Evolutionary conservation across 73 alveolate species (phyloP).

Genomic region (Symbiodinium natans): DNA sequence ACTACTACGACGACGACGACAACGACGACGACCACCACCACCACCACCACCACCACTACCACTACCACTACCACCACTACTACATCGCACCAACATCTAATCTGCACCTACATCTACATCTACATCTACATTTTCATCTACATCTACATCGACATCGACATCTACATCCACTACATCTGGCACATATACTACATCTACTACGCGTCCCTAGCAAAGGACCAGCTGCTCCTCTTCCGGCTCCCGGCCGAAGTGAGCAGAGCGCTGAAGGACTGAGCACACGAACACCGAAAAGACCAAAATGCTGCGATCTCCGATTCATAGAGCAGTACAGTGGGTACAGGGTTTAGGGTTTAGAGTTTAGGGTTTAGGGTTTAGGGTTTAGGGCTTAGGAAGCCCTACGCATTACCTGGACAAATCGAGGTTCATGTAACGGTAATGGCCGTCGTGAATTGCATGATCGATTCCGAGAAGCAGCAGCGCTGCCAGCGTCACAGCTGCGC

Average conservation of each 20-base stretch:
- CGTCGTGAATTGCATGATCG: background rate
- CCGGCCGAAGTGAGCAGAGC: constrained; percentile 11
- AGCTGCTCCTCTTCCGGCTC: constrained; percentile 50
- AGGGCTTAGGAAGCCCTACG: too few relatives aligned
- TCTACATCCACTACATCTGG: background rate
- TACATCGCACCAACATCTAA: background rate
- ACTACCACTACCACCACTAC: background rate
- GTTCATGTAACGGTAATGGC: background rate
- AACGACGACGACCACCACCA: too few relatives aligned
- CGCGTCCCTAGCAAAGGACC: too few relatives aligned
- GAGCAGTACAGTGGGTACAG: background rate
- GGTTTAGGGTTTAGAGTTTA: too few relatives aligned
- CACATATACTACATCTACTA: too few relatives aligned
- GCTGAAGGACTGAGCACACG: constrained; percentile 24
- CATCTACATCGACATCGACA: background rate
- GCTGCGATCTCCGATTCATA: background rate
- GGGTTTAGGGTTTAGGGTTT: too few relatives aligned
- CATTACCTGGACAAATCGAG: too few relatives aligned
- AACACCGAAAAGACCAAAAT: too few relatives aligned
- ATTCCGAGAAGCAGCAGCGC: constrained; percentile 18
- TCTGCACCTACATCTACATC: background rate
- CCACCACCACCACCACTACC: background rate
- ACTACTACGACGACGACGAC: too few relatives aligned
- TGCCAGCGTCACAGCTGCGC: constrained; percentile 18
- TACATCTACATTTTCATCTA: background rate